A percentile compares a stretch with the other conserved stretches of the same genome.
These are phyloP conservation scores for Smittium culicis DNA, from an alignment of 371 early-diverging fungal species.

Conservation along the genomic window DNA sequence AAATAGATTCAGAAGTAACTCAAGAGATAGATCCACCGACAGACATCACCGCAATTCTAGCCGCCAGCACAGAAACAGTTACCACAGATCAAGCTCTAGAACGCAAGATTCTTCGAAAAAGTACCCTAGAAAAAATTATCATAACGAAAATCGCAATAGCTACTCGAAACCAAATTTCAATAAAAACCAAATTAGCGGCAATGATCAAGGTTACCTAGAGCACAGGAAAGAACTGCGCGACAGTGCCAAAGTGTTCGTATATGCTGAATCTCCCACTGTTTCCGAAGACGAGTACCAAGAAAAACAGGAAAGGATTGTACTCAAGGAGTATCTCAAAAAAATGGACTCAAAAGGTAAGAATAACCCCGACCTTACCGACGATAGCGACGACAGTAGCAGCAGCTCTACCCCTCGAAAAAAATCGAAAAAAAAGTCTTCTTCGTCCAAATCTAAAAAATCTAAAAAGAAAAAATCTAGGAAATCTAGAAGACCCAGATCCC, in stretches of 20 bases:
- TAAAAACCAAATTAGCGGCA: background rate
- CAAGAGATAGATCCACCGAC: too few relatives aligned
- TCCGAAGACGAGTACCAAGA: constrained; percentile 34
- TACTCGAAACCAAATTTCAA: too few relatives aligned
- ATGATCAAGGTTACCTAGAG: constrained; percentile 22
- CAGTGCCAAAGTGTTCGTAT: constrained; percentile 40
- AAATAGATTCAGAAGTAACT: too few relatives aligned
- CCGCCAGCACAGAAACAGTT: too few relatives aligned
- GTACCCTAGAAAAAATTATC: too few relatives aligned
- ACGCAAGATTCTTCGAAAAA: too few relatives aligned
- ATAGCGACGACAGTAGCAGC: constrained; percentile 13
- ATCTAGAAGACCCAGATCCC: background rate
- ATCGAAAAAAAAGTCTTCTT: constrained; percentile 6
- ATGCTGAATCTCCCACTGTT: constrained; percentile 48
- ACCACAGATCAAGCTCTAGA: too few relatives aligned
- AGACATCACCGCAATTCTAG: too few relatives aligned
- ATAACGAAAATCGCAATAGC: too few relatives aligned
- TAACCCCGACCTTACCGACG: constrained; percentile 1
- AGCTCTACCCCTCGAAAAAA: constrained; percentile 11
- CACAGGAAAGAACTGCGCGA: constrained; percentile 31
- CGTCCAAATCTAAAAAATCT: constrained; percentile 10
- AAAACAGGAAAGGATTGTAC: constrained; percentile 18
- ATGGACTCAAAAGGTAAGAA: constrained; percentile 14
- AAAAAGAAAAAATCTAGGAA: background rate
- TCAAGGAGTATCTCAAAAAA: constrained; percentile 14